Evolutionary conservation across 495 filamentous ascomycete genomes (phyloP).

Genomic region (Oidiodendron maius): DNA sequence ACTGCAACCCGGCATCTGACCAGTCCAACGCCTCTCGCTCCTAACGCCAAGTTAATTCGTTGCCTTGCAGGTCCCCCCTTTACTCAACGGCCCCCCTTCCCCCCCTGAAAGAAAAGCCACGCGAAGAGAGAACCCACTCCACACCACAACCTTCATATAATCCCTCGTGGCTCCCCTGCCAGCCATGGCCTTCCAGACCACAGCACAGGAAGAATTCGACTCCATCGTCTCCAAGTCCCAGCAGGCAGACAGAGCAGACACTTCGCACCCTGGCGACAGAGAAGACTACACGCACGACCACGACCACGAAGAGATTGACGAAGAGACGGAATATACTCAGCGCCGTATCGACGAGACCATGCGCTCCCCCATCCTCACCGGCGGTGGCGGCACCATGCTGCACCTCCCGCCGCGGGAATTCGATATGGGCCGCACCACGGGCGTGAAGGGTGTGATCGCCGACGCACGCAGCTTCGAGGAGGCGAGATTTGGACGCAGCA

Average conservation of each 20-base stretch:
- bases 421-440: slow-evolving; percentile 71
- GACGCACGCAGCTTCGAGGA: slow-evolving; percentile 88
- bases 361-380: slow-evolving; percentile 47
- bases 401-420: slow-evolving; percentile 56
- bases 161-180: slow-evolving; percentile 11
- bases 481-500: slow-evolving; percentile 38
- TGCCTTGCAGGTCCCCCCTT: too few relatives aligned
- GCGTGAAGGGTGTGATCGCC: slow-evolving; percentile 96
- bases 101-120: too few relatives aligned
- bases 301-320: slow-evolving; percentile 45
- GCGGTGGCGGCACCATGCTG: slow-evolving; percentile 32
- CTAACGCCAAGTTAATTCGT: too few relatives aligned
- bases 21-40: too few relatives aligned
- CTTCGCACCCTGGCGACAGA: slow-evolving; percentile 60
- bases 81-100: too few relatives aligned
- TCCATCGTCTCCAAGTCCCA: slow-evolving; percentile 51
- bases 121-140: too few relatives aligned
- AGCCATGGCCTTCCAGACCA: slow-evolving; percentile 25
- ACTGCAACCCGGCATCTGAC: too few relatives aligned
- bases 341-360: slow-evolving; percentile 53
- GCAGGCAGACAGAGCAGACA: slow-evolving; percentile 5
- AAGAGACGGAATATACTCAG: slow-evolving; percentile 52
- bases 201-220: slow-evolving; percentile 85
- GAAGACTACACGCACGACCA: slow-evolving; percentile 31
- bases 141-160: slow-evolving; percentile 3